Evolutionary conservation across 176 grass and related monocot species (phyloP).

Genomic region (Otatea glauca): DNA sequence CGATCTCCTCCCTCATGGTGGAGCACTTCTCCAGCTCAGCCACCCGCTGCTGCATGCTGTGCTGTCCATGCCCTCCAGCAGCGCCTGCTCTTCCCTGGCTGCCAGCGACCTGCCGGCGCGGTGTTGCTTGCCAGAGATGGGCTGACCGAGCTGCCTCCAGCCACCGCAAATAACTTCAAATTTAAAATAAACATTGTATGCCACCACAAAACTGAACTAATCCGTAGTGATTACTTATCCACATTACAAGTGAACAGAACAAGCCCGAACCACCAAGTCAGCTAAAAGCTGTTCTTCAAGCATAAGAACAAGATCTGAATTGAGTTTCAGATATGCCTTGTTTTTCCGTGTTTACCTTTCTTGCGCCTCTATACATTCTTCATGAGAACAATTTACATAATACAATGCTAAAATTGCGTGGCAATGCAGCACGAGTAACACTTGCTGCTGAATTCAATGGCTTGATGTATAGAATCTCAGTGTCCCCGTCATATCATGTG

Average conservation of each 20-base stretch:
- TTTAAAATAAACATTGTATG: no score
- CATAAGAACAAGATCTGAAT: not conserved
- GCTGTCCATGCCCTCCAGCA: conserved; percentile 62
- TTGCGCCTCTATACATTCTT: conserved; percentile 1
- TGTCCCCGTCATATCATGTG: not conserved
- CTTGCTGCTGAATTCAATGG: not conserved
- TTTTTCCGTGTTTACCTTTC: not conserved
- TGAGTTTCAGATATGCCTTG: not conserved
- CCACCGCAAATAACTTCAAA: not conserved
- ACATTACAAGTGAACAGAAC: not conserved
- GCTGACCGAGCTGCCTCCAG: conserved; percentile 51
- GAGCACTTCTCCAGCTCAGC: conserved; percentile 79
- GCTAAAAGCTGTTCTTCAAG: conserved; percentile 1
- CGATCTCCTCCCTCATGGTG: conserved; percentile 64
- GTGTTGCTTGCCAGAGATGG: conserved; percentile 48
- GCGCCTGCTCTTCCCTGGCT: conserved; percentile 52
- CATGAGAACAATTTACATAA: conserved; percentile 23
- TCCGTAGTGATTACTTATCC: not conserved
- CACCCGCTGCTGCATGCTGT: conserved; percentile 61
- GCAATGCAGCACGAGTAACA: not conserved
- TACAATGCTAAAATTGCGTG: conserved; percentile 23
- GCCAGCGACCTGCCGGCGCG: conserved; percentile 44
- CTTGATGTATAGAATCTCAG: not conserved
- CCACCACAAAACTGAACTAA: no score
- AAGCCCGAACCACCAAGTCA: not conserved